Base-by-base conservation (phyloP, 2,329 filamentous ascomycete genomes). In the Aspergillus terreus region DNA sequence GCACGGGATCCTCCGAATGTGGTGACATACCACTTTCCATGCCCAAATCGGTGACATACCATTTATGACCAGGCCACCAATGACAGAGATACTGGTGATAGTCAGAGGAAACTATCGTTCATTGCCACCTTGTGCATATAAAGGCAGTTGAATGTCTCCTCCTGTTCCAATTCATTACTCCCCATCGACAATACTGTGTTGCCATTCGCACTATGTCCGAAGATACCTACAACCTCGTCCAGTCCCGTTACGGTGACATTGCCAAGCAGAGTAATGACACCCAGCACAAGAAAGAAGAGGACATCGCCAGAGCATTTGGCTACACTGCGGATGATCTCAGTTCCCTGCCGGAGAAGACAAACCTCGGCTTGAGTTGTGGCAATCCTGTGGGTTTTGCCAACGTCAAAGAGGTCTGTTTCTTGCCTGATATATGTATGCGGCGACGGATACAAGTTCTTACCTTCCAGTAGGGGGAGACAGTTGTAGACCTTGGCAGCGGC, bases 401-500 rank as follows among this genome's bases (percentile, higher is more conserved):
- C 30, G 49, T 82, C 7, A 67, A 68, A 49, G 71, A 76, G 63
- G 77, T 78, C 44, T 11, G 55, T 53, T 82, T 53, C 73, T 78
- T 3, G 80, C 12, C 14, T 6, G 3, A 45, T 30, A 81, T 10
- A 72, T 78, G 4, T 68, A 68, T 23, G 79, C 74, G 57, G 74
- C 84, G 35, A 80, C 80, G 0, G 62, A 4, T 81, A 81, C 1
- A 67, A 25, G 79, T 71, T 3, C 78, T 83, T 45, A 82, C 82
- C 6, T 69, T 85, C 4, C 82, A 85, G 41, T 47, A 82, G 74
- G 80, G 81, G 6, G 82, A 85, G 59, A 80, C 74, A 0, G 72
- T 84, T 3, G 66, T 84, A 44, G 82, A 84, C 54, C 70, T 85
- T 1, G 81, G 82, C 5, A 76, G 73, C 53, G 81, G 82, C 2